Percentiles rank a stretch among this genome's conserved stretches.
Evolutionary conservation across 2,329 filamentous ascomycete species (phyloP).

Genomic region (Trichoderma koningii): DNA sequence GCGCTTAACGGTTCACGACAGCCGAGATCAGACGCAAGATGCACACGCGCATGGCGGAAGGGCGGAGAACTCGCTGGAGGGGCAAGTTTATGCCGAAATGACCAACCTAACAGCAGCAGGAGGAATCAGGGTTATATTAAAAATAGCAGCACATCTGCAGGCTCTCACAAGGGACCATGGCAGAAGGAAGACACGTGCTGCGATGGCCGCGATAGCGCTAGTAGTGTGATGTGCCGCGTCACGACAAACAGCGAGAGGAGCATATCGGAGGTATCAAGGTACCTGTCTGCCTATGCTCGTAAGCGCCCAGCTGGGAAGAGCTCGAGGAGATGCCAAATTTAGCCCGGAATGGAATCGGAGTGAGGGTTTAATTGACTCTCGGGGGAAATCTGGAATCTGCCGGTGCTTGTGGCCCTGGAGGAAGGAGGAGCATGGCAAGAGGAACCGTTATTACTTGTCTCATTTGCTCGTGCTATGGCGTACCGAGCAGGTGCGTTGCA

Average conservation of each 20-base stretch:
- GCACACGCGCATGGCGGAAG: conserved; percentile 9
- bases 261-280: no score
- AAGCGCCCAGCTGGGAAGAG: conserved; percentile 29
- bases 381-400: background rate
- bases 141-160: conserved; percentile 38
- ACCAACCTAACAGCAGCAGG: background rate
- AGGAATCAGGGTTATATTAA: conserved; percentile 39
- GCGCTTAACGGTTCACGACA: conserved; percentile 24
- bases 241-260: conserved; percentile 15
- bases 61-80: background rate
- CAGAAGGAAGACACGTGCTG: conserved; percentile 31
- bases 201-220: conserved; percentile 32
- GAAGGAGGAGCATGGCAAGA: no score
- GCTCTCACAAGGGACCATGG: conserved; percentile 27
- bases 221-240: conserved; percentile 27
- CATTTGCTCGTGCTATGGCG: no score
- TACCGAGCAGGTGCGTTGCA: no score
- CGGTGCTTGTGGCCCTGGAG: background rate
- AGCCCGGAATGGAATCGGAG: conserved; percentile 26
- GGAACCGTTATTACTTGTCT: no score
- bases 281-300: background rate
- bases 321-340: conserved; percentile 29
- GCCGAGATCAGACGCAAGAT: conserved; percentile 22
- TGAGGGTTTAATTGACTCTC: conserved; percentile 28
- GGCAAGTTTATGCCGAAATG: conserved; percentile 27